These are phyloP conservation scores for Fraxinus cuspidata DNA, from an alignment of 257 asterid genomes.

Conservation along the genomic window DNA sequence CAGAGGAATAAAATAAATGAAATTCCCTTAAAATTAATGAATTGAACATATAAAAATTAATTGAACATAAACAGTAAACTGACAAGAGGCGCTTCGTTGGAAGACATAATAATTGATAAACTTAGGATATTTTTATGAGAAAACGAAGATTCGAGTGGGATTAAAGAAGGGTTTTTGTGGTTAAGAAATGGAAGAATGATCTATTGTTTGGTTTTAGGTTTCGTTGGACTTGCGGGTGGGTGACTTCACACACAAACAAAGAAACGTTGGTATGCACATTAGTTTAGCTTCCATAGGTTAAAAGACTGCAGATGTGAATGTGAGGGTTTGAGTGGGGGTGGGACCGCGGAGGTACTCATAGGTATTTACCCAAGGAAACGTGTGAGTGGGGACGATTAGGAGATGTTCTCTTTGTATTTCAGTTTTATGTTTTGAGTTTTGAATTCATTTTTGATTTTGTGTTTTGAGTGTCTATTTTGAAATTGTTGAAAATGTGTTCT, in stretches of 20 bases:
- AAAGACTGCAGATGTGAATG: too few relatives aligned
- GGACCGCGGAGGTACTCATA: too few relatives aligned
- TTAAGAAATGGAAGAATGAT: conserved; percentile 18
- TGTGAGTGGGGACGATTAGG: too few relatives aligned
- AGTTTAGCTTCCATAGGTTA: background rate
- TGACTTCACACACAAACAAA: background rate
- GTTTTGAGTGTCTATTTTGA: too few relatives aligned
- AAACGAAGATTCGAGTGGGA: conserved; percentile 11
- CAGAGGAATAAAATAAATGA: conserved; percentile 16
- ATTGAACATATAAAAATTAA: conserved; percentile 4
- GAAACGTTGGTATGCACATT: background rate
- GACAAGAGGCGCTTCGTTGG: conserved; percentile 61
- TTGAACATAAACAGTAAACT: conserved; percentile 23
- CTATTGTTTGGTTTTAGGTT: conserved; percentile 16
- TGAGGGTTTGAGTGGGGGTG: too few relatives aligned
- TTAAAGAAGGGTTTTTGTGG: conserved; percentile 40
- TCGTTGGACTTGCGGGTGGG: conserved; percentile 23
- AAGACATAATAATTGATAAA: conserved; percentile 41
- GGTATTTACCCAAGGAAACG: too few relatives aligned
- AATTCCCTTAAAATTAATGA: conserved; percentile 8
- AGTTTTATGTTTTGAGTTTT: too few relatives aligned
- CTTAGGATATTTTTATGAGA: conserved; percentile 13
- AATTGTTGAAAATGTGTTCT: too few relatives aligned
- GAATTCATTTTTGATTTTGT: too few relatives aligned
- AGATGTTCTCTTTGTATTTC: too few relatives aligned